Evolutionary conservation across 139 green algal species (phyloP), one percentile per base, ranked within the genome.

Genomic region (Deuterostichococcus epilithicus): DNA sequence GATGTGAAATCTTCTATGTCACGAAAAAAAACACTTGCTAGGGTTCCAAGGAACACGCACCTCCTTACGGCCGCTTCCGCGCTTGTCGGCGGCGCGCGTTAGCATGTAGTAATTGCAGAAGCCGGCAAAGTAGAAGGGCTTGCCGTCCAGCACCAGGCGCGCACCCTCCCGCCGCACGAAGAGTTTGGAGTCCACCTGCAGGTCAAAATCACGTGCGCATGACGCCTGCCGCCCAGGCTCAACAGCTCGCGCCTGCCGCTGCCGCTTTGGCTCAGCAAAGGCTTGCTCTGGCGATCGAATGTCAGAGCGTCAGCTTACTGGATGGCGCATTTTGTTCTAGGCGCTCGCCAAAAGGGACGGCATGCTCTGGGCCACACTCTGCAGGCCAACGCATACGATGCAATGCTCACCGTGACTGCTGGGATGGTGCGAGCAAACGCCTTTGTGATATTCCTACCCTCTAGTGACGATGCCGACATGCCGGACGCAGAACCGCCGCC

Each of bases 101-200:
- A 75, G 34, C 47, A 81, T 68, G 69, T 81, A 74, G 34, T 75
- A 77, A 45, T 59, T 59, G 76, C 76, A 76, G 45, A 58, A 74
- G 30, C 76, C 76, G 28, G 69, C 26, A 45, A 81, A 75, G 69
- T 81, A 76, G 66, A 76, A 75, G 0, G 76, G 63, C 69, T 70
- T n/a, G 69, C 76, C 65, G 26, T 74, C 74, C 79, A 74, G 76
- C 26, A 4, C 26, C 0, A 30, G 33, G 15, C 37, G 65, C 36
- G 45, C 79, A 38, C 79, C 58, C 1, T 38, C 52, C 1, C 67
- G 79, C 3, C 74, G 75, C 74, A 39, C 34, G 1, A 35, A 67
- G 1, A 36, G 69, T 6, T 23, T 83, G 28, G 42, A 71, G 8
- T 75, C 52, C 33, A 83, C 79, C 52, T 63, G 18, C 18, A 28